These are phyloP conservation scores for Ogataea paradorogensis DNA, from an alignment of 805 yeast genomes.

Conservation along the genomic window DNA sequence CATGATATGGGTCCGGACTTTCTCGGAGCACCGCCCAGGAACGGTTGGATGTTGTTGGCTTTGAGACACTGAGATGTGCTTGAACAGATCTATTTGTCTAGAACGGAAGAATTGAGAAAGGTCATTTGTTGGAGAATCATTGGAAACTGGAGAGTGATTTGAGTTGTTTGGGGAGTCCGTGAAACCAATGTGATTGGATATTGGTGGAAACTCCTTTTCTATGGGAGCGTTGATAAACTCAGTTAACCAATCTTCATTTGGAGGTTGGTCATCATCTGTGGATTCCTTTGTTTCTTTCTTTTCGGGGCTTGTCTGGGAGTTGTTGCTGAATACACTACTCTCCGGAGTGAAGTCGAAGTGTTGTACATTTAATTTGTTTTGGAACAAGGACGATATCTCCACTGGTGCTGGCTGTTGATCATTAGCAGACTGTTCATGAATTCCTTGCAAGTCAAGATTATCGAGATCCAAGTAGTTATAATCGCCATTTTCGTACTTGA, in stretches of 20 bases:
- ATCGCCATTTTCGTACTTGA: constrained; percentile 30
- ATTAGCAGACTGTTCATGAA: constrained; percentile 19
- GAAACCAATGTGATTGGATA: constrained; percentile 60
- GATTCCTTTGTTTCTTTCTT: constrained; percentile 9
- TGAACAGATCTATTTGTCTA: constrained; percentile 64
- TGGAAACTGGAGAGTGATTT: constrained; percentile 33
- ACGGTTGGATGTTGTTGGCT: constrained; percentile 28
- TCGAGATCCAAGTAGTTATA: constrained; percentile 35
- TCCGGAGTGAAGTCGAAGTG: constrained; percentile 15
- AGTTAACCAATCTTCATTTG: constrained; percentile 57
- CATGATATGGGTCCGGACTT: constrained; percentile 54
- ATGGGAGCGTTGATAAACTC: constrained; percentile 69
- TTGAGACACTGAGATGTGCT: constrained; percentile 37
- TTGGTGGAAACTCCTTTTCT: constrained; percentile 52
- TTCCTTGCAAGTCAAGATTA: constrained; percentile 23
- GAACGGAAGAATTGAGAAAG: constrained; percentile 60
- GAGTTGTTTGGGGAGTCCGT: constrained; percentile 36
- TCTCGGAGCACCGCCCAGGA: constrained; percentile 44
- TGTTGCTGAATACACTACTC: constrained; percentile 7
- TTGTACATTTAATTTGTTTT: constrained; percentile 6
- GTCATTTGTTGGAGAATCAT: constrained; percentile 38
- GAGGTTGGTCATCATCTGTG: constrained; percentile 5
- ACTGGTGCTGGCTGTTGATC: constrained; percentile 9
- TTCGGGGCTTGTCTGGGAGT: constrained; percentile 8
- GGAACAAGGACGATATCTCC: constrained; percentile 10